Evolutionary conservation across 2,329 filamentous ascomycete species (phyloP), one percentile per base, ranked within the genome.

Genomic region (Penicillium sp.): DNA sequence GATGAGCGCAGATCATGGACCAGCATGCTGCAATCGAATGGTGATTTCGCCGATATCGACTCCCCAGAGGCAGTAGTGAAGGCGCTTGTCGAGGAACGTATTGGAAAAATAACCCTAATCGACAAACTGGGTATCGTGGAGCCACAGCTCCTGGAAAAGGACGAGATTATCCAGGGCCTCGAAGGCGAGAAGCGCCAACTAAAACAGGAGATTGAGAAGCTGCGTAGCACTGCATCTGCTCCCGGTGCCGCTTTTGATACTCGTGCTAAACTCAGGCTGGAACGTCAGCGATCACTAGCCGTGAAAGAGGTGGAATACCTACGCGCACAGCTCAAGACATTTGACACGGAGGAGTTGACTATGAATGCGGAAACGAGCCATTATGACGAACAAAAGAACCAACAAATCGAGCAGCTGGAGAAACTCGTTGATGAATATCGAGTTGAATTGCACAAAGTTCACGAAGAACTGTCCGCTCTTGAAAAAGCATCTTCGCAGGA

Each of bases 271-370:
- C 77, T 88, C 53, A 84, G 94, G 30, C 77, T 97, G 0, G 93
- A 99, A 65, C 83, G 94, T 58, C 93, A 97, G 69, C 89, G 90
- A 57, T 84, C 82, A 0, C 81, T 99, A 7, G 91, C 92, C 0
- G 81, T 91, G 23, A 97, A 97, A 68, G 95, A 99, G 70, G 90
- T 94, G 0, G 92, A 97, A 63, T 96, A 96, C 69, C 81, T 99
- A 6, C 89, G 94, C 21, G 93, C 91, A 0, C 94, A 99, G 71
- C 81, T 97, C 55, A 92, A 92, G 74, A 88, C 89, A 0, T 88
- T 95, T 59, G 90, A 97, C 66, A 83, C 85, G 0, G 94, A 99
- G 71, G 92, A 97, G 65, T 84, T 85, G 53, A 92, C 92, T 0
- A 89, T 97, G 75, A 86, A 93, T 47, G 66, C 66, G 55, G 85